phyloP scores from a whole-genome alignment of 495 filamentous ascomycete species.

The Tuber magnatum region DNA sequence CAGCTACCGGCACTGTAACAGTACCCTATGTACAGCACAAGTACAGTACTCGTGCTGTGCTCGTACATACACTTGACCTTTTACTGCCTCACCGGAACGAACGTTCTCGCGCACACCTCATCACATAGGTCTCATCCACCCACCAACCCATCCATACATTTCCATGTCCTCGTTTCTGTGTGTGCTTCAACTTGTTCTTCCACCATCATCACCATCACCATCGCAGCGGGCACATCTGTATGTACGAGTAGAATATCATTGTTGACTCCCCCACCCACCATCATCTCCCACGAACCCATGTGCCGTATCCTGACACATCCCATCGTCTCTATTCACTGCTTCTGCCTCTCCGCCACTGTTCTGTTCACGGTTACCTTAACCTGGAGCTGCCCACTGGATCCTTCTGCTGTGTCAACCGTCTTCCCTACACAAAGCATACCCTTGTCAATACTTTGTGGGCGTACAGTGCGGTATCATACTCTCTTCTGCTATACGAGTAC shows the following conservation, averaged over 20 bases:
- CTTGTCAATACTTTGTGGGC: background rate
- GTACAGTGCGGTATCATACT: background rate
- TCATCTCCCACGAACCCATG: background rate
- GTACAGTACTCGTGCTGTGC: background rate
- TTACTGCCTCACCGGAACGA: background rate
- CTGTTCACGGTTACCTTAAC: background rate
- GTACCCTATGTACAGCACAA: background rate
- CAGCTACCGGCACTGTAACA: background rate
- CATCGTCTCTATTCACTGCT: background rate
- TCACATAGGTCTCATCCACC: background rate
- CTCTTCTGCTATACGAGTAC: background rate
- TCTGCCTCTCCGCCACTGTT: background rate
- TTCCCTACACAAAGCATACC: background rate
- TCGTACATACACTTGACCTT: background rate
- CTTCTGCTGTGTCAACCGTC: background rate
- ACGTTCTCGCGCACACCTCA: background rate
- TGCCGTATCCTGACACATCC: conserved; percentile 4
- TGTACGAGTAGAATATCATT: background rate
- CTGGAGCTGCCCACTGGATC: background rate
- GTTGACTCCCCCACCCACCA: background rate
- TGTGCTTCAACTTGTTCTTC: background rate
- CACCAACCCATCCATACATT: background rate
- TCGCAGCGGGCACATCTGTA: background rate
- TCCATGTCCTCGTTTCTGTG: background rate
- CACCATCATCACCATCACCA: background rate